Evolutionary conservation across 225 moss, liverwort and hornwort species (phyloP).

Genomic region (Straminergon stramineum): DNA sequence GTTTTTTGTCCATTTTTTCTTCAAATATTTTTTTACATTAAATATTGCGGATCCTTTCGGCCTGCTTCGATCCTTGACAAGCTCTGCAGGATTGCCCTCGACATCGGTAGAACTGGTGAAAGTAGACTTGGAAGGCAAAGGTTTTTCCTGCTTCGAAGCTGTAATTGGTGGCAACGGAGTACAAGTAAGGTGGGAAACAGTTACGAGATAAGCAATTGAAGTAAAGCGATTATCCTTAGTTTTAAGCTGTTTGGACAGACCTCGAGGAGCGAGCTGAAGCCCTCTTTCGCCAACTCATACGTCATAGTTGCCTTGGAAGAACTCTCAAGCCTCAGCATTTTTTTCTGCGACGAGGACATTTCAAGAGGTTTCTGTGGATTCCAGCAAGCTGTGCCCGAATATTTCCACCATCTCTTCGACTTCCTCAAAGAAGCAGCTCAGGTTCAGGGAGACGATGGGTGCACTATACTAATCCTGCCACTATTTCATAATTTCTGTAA

Average conservation of each 20-base stretch:
- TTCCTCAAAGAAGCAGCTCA: conserved; percentile 41
- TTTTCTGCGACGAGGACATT: background rate
- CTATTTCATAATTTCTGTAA: background rate
- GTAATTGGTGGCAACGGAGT: conserved; percentile 84
- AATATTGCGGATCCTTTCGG: background rate
- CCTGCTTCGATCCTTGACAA: conserved; percentile 16
- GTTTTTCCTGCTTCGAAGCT: conserved; percentile 83
- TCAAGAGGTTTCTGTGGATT: background rate
- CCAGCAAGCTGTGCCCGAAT: background rate
- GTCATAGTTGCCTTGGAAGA: background rate
- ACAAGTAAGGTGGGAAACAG: conserved; percentile 35
- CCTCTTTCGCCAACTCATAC: background rate
- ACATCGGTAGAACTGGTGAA: conserved; percentile 49
- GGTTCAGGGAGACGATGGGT: conserved; percentile 31
- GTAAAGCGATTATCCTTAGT: background rate
- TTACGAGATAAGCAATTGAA: background rate
- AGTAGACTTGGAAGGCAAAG: conserved; percentile 61
- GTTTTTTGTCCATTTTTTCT: background rate
- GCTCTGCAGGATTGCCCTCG: conserved; percentile 28
- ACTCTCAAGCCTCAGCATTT: background rate
- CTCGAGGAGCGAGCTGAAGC: background rate
- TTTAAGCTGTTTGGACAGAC: background rate
- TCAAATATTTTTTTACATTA: background rate
- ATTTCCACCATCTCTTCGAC: conserved; percentile 41
- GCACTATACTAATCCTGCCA: conserved; percentile 29